These are phyloP conservation scores for Calonectria ilicicola DNA, from an alignment of 2,329 filamentous ascomycete genomes.

Conservation along the genomic window DNA sequence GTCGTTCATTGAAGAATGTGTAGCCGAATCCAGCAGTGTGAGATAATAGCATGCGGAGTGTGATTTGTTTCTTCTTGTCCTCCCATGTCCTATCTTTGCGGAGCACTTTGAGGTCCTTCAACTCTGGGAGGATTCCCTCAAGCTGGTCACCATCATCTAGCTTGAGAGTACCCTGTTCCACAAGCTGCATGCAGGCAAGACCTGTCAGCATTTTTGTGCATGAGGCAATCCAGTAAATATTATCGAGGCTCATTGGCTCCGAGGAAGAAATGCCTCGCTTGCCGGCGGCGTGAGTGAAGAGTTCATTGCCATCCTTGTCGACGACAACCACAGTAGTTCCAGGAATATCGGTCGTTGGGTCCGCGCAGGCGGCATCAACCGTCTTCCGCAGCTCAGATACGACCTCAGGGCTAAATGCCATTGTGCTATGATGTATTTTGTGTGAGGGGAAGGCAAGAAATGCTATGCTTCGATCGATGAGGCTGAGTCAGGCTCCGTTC, in stretches of 20 bases:
- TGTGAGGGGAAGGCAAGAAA: background rate
- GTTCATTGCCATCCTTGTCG: slow-evolving; percentile 59
- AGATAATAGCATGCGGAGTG: slow-evolving; percentile 66
- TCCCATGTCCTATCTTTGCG: slow-evolving; percentile 50
- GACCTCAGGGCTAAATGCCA: slow-evolving; percentile 31
- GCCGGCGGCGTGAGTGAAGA: slow-evolving; percentile 62
- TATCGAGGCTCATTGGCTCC: slow-evolving; percentile 70
- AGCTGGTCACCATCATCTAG: slow-evolving; percentile 62
- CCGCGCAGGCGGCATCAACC: slow-evolving; percentile 52
- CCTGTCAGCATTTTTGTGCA: slow-evolving; percentile 68
- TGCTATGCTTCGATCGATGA: background rate
- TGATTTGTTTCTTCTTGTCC: slow-evolving; percentile 62
- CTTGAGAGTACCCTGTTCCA: slow-evolving; percentile 61
- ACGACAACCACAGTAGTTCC: slow-evolving; percentile 60
- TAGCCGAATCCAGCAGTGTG: slow-evolving; percentile 71
- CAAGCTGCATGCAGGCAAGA: slow-evolving; percentile 67
- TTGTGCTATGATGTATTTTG: slow-evolving; percentile 10
- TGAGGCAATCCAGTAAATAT: slow-evolving; percentile 70
- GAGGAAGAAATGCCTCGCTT: slow-evolving; percentile 56
- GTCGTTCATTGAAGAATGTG: slow-evolving; percentile 62
- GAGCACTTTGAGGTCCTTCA: slow-evolving; percentile 60
- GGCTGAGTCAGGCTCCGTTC: background rate
- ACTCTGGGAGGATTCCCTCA: slow-evolving; percentile 62
- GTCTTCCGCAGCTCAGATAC: slow-evolving; percentile 37
- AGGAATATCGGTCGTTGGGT: slow-evolving; percentile 55